Conservation (phyloP, 1,284 basidiomycete genomes). For the Heliocybe sulcata region DNA sequence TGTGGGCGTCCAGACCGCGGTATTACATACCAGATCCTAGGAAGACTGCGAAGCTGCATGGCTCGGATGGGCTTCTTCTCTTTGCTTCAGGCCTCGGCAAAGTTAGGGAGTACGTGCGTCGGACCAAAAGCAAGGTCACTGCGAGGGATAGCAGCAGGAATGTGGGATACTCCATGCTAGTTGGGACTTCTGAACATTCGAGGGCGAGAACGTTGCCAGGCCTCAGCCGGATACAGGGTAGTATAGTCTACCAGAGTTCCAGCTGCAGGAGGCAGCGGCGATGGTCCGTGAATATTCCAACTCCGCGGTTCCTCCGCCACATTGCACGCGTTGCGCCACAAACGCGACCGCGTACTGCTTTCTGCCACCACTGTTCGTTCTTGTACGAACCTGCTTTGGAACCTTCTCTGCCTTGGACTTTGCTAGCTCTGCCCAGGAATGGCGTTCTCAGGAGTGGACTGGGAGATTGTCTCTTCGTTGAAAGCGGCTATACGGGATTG, state of each 20-base stretch:
- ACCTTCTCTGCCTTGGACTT: neutral
- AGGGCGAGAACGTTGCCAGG: too few relatives aligned
- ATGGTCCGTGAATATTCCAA: too few relatives aligned
- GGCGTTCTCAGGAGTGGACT: slow-evolving; percentile 3
- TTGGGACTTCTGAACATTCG: too few relatives aligned
- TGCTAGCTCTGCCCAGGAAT: neutral
- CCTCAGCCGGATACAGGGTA: too few relatives aligned
- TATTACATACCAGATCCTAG: slow-evolving; percentile 49
- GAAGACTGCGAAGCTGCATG: slow-evolving; percentile 50
- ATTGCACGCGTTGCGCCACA: neutral
- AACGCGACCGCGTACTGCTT: neutral
- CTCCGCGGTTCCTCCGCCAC: too few relatives aligned
- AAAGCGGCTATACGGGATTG: slow-evolving; percentile 27
- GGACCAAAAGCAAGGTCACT: neutral
- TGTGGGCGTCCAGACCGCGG: slow-evolving; percentile 4
- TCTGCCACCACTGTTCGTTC: too few relatives aligned
- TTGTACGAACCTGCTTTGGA: too few relatives aligned
- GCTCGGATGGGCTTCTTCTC: slow-evolving; percentile 11
- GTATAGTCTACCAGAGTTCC: too few relatives aligned
- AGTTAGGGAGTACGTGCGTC: neutral
- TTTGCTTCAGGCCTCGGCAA: neutral
- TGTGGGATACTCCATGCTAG: neutral
- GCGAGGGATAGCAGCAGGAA: neutral
- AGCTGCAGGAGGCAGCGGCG: too few relatives aligned
- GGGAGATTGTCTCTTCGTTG: slow-evolving; percentile 8